Base-by-base conservation (phyloP, 2,329 filamentous ascomycete genomes). In the Elsinoe ampelina region DNA sequence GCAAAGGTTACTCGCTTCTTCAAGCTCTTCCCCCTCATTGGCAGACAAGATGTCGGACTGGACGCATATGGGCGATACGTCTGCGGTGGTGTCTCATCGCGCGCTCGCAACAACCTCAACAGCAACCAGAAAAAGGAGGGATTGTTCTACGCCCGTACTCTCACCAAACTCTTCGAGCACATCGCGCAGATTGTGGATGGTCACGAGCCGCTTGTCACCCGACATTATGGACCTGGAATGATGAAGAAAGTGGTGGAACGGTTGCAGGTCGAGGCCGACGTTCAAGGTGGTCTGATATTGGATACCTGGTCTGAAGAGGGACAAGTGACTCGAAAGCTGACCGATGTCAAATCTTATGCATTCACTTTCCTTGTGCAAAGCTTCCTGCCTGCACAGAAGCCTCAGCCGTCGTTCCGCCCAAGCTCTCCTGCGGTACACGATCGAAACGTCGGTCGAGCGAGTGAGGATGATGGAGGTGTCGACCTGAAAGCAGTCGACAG, bases 351-450 rank as follows among this genome's bases (percentile, higher is more conserved):
- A 73, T 95, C 91, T 57, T 98, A 98, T 68, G 91, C 93, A 0
- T 98, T 95, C 70, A 95, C 91, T 0, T 98, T 98, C 67, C 75
- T 98, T 43, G 91, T 97, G 0, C 91, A 96, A 71, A 96, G 91
- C 73, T 96, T 95, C 68, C 70, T 95, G 47, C 83, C 88, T 0
- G 77, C 80, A 30, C 85, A 89, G 58, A 85, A 85, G 59, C 76
- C 81, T 5, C 70, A 72, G 6, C 71, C 77, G 10, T 82, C 81
- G 1, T 84, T 84, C 1, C 81, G 89, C 43, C 82, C 89, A 36
- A 85, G 80, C 61, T 95, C 91, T 1, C 92, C 92, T 1, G 87
- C 87, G 0, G 70, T 79, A 35, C 57, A 60, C 20, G 62, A 61
- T 43, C 71, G 69, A 50, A 66, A 65, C 22, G 81, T 82, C 12